Evolutionary conservation across 2,329 filamentous ascomycete genomes (phyloP).

Genomic region (Xylogone sp.): DNA sequence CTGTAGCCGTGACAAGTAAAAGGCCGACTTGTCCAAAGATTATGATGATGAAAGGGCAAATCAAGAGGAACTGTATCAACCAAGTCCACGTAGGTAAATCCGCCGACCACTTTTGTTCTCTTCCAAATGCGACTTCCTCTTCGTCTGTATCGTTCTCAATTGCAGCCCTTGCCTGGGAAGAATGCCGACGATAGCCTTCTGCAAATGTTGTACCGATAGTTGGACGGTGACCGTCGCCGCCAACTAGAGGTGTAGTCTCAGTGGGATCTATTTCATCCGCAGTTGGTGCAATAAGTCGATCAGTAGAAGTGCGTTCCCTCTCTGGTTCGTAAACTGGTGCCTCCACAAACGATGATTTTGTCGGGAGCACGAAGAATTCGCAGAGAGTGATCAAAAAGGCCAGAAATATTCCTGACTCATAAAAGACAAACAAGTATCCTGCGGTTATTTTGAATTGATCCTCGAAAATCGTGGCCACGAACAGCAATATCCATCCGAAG

Average conservation of each 20-base stretch:
- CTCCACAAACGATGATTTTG: conserved; percentile 65
- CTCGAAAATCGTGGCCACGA: conserved; percentile 71
- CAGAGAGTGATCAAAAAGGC: conserved; percentile 71
- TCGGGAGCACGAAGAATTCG: conserved; percentile 74
- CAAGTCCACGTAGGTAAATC: conserved; percentile 79
- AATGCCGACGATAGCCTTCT: conserved; percentile 40
- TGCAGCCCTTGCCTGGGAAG: conserved; percentile 1
- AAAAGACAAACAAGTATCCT: conserved; percentile 78
- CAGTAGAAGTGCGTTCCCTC: conserved; percentile 25
- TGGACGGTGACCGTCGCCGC: conserved; percentile 38
- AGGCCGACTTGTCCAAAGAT: conserved; percentile 74
- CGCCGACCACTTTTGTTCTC: conserved; percentile 84
- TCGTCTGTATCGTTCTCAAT: conserved; percentile 21
- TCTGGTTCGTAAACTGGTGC: conserved; percentile 50
- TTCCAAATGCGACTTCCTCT: conserved; percentile 48
- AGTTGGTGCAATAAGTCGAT: conserved; percentile 35
- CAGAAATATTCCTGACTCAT: conserved; percentile 71
- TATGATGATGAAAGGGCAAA: conserved; percentile 75
- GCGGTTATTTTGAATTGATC: conserved; percentile 69
- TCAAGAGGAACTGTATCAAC: conserved; percentile 78
- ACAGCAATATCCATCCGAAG: conserved; percentile 68
- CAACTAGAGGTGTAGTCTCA: conserved; percentile 53
- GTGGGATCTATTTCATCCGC: conserved; percentile 33
- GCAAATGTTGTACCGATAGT: conserved; percentile 56
- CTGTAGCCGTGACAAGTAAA: conserved; percentile 64